Conservation (phyloP, 2,329 filamentous ascomycete species). For the Fusarium abutilonis region DNA sequence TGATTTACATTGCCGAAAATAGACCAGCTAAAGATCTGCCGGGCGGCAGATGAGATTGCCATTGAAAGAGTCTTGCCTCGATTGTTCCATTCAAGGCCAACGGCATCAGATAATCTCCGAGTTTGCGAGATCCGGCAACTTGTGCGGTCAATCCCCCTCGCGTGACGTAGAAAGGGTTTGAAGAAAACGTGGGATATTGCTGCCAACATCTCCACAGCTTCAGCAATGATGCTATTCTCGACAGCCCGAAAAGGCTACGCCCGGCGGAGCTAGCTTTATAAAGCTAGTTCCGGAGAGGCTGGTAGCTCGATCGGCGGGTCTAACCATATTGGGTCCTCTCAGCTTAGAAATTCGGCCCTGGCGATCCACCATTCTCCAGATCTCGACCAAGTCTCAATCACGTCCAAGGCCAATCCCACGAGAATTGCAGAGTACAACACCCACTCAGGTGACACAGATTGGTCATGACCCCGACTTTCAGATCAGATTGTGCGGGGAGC, state of each 20-base stretch:
- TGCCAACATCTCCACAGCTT: conserved; percentile 33
- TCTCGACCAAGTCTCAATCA: conserved; percentile 35
- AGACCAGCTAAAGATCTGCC: conserved; percentile 1
- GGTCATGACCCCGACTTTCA: conserved; percentile 24
- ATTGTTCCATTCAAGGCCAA: not conserved
- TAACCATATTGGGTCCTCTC: conserved; percentile 29
- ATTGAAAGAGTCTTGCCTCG: conserved; percentile 2
- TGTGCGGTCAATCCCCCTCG: conserved; percentile 26
- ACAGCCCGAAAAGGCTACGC: not conserved
- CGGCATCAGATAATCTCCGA: conserved; percentile 12
- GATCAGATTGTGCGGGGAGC: conserved; percentile 34
- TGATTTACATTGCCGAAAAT: not conserved
- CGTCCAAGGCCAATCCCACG: conserved; percentile 27
- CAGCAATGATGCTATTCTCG: conserved; percentile 36
- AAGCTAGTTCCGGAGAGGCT: not conserved
- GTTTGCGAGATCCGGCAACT: conserved; percentile 6
- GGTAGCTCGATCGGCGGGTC: conserved; percentile 32
- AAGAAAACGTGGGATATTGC: conserved; percentile 33
- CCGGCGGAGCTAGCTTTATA: conserved; percentile 39
- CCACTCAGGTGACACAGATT: conserved; percentile 39
- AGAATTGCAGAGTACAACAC: conserved; percentile 33
- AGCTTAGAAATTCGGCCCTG: conserved; percentile 39
- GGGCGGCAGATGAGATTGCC: not conserved
- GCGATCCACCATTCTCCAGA: conserved; percentile 37
- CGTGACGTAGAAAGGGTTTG: conserved; percentile 40